Evolutionary conservation across 2,329 filamentous ascomycete species (phyloP).

Genomic region (Epichloe glyceriae): DNA sequence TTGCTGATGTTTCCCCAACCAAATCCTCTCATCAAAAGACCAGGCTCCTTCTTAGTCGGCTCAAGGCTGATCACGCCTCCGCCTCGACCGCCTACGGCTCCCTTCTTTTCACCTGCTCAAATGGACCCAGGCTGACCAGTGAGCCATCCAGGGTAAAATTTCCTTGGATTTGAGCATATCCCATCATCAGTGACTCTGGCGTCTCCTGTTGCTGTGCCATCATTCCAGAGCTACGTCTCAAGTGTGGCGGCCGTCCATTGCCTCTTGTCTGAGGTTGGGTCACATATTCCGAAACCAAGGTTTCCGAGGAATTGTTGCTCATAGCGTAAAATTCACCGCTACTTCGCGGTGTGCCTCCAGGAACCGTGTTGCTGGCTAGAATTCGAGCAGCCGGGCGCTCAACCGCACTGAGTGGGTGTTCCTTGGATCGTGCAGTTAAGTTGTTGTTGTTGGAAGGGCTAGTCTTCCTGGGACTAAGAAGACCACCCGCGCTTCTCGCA

Average conservation of each 20-base stretch:
- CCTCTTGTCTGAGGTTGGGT: conserved; percentile 30
- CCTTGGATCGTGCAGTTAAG: conserved; percentile 28
- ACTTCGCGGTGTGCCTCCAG: conserved; percentile 66
- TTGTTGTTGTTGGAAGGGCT: conserved; percentile 19
- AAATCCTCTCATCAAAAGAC: conserved; percentile 71
- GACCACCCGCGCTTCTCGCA: conserved; percentile 22
- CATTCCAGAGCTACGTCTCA: conserved; percentile 34
- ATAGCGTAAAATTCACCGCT: conserved; percentile 91
- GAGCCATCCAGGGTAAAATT: conserved; percentile 88
- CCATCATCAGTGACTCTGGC: conserved; percentile 90
- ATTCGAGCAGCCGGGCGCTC: conserved; percentile 53
- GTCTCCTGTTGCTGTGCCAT: conserved; percentile 30
- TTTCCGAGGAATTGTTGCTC: conserved; percentile 93
- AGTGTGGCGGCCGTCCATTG: conserved; percentile 28
- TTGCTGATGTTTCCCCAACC: conserved; percentile 83
- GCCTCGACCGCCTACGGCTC: conserved; percentile 74
- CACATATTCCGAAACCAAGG: conserved; percentile 78
- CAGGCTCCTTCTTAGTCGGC: conserved; percentile 57
- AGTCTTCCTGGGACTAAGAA: conserved; percentile 26
- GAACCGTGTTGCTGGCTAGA: conserved; percentile 63
- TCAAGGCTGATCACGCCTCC: conserved; percentile 78
- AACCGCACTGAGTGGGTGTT: conserved; percentile 35
- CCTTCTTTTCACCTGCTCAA: conserved; percentile 96
- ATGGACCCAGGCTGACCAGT: conserved; percentile 74
- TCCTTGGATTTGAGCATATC: conserved; percentile 86